Percentiles rank a stretch among this genome's conserved stretches.
Conservation (phyloP, 352 stramenopile genomes). For the Pythium myriotylum region DNA sequence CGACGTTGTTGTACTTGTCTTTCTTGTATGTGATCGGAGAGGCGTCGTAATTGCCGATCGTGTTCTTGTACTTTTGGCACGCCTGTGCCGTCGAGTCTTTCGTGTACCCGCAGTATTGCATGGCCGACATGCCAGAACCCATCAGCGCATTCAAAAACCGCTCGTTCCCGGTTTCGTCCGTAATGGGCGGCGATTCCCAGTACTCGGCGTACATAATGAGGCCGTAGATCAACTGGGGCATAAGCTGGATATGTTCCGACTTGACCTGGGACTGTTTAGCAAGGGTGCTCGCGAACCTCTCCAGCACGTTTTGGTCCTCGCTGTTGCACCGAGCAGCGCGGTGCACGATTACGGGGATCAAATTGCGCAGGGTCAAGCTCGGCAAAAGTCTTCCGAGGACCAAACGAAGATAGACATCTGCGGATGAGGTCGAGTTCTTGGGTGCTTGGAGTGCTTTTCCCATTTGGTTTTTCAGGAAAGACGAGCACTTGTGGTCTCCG, state of each 20-base stretch:
- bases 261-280: neutral
- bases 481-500: neutral
- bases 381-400: constrained; percentile 29
- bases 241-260: neutral
- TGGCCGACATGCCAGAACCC: neutral
- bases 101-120: constrained; percentile 49
- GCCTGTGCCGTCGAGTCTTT: constrained; percentile 34
- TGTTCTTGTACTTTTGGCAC: constrained; percentile 35
- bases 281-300: constrained; percentile 1
- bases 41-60: constrained; percentile 6
- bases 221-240: constrained; percentile 29
- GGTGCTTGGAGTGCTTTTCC: no score
- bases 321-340: constrained; percentile 29
- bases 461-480: constrained; percentile 1
- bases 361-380: constrained; percentile 15
- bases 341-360: constrained; percentile 30
- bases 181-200: constrained; percentile 25
- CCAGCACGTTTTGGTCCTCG: constrained; percentile 32
- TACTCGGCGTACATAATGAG: constrained; percentile 32
- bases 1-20: constrained; percentile 35
- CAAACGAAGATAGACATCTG: constrained; percentile 22
- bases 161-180: constrained; percentile 15
- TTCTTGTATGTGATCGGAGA: constrained; percentile 23
- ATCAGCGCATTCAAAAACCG: neutral
- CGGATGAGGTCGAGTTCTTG: neutral